Conservation (phyloP, 1,284 basidiomycete species). For the Rugosomyces carneus region DNA sequence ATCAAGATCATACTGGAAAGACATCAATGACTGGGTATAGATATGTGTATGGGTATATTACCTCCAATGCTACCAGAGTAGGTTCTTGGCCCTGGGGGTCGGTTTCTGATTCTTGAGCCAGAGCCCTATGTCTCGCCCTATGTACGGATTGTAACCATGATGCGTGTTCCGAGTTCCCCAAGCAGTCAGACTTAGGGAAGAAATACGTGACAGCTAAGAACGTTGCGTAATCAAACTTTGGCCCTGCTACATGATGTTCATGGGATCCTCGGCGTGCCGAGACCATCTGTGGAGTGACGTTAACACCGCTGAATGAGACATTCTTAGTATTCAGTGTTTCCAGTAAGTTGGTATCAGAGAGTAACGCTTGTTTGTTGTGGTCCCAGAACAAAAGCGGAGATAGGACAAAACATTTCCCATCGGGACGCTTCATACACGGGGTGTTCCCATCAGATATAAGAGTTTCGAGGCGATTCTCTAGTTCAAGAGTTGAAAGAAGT, state of each 20-base stretch:
- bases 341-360: slow-evolving; percentile 49
- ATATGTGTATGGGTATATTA: slow-evolving; percentile 23
- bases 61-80: slow-evolving; percentile 64
- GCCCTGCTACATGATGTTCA: slow-evolving; percentile 39
- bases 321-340: slow-evolving; percentile 51
- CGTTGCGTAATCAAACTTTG: slow-evolving; percentile 54
- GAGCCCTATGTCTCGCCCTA: slow-evolving; percentile 44
- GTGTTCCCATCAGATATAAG: slow-evolving; percentile 35
- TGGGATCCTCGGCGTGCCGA: slow-evolving; percentile 59
- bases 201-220: slow-evolving; percentile 75
- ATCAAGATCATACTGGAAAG: slow-evolving; percentile 45
- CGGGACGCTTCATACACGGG: slow-evolving; percentile 44
- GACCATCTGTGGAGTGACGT: slow-evolving; percentile 67
- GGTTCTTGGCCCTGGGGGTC: slow-evolving; percentile 50
- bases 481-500: slow-evolving; percentile 53
- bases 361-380: slow-evolving; percentile 48
- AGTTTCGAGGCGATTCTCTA: slow-evolving; percentile 54
- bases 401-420: slow-evolving; percentile 58
- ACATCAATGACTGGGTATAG: slow-evolving; percentile 3
- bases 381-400: slow-evolving; percentile 74
- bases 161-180: slow-evolving; percentile 52
- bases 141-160: slow-evolving; percentile 58
- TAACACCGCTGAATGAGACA: slow-evolving; percentile 51
- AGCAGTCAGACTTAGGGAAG: slow-evolving; percentile 68
- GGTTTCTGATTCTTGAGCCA: slow-evolving; percentile 37